These are phyloP conservation scores for Monascus purpureus DNA, from an alignment of 495 filamentous ascomycete species.

Conservation along the genomic window DNA sequence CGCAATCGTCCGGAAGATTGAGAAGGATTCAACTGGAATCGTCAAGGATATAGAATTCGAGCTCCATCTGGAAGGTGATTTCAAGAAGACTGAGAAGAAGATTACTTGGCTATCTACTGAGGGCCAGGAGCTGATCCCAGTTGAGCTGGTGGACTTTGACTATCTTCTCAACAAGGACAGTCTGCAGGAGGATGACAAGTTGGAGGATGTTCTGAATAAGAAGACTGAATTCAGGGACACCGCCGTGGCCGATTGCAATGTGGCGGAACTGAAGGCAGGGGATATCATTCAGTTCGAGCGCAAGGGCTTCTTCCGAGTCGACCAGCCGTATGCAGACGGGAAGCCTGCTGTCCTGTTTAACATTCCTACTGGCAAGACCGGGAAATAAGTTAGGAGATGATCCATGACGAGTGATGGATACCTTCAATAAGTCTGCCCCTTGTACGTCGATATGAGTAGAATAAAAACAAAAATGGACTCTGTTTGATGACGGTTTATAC, in stretches of 20 bases:
- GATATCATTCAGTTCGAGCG: slow-evolving; percentile 92
- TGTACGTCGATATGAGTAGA: not conserved
- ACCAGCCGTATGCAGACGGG: slow-evolving; percentile 43
- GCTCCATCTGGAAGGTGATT: slow-evolving; percentile 74
- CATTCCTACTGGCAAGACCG: slow-evolving; percentile 59
- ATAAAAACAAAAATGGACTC: not conserved
- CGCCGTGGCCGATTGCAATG: slow-evolving; percentile 68
- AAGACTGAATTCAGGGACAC: slow-evolving; percentile 63
- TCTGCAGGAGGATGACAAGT: slow-evolving; percentile 62
- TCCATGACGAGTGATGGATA: not conserved
- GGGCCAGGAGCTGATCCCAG: slow-evolving; percentile 59
- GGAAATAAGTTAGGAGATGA: slow-evolving; percentile 12
- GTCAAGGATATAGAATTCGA: slow-evolving; percentile 61
- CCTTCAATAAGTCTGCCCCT: not conserved
- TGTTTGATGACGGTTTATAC: not conserved
- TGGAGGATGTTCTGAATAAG: slow-evolving; percentile 69
- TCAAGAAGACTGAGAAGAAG: slow-evolving; percentile 92
- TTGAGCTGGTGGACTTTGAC: slow-evolving; percentile 84
- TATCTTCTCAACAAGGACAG: slow-evolving; percentile 87
- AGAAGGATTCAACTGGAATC: slow-evolving; percentile 36
- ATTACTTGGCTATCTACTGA: slow-evolving; percentile 75
- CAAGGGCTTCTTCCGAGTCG: slow-evolving; percentile 78
- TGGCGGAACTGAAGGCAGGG: slow-evolving; percentile 57
- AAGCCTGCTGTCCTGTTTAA: slow-evolving; percentile 61
- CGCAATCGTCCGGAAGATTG: slow-evolving; percentile 65